Conservation (phyloP, 139 green algal species). For the Diplosphaera chodatii region DNA sequence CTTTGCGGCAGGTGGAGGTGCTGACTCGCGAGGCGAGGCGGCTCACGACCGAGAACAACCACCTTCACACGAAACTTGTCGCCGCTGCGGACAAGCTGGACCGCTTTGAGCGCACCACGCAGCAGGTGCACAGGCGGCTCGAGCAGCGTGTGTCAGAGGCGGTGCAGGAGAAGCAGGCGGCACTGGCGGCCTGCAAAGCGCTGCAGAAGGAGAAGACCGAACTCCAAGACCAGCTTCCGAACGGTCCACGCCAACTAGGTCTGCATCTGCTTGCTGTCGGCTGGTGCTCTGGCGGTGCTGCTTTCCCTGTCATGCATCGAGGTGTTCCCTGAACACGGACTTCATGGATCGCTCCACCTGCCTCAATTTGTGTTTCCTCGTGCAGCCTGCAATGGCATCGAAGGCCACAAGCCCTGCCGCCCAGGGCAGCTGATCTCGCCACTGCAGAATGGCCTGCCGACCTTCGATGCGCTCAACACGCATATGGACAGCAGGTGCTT, state of each 20-base stretch:
- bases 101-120: neutral
- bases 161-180: neutral
- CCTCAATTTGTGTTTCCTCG: too few relatives aligned
- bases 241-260: too few relatives aligned
- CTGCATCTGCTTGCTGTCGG: too few relatives aligned
- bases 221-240: neutral
- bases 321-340: too few relatives aligned
- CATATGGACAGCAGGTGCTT: neutral
- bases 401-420: neutral
- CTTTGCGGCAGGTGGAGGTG: neutral
- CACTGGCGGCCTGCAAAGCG: neutral
- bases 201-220: neutral
- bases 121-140: neutral
- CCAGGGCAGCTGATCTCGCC: too few relatives aligned
- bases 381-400: neutral
- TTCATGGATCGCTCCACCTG: too few relatives aligned
- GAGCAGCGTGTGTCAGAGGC: neutral
- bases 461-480: neutral
- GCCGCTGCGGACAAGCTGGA: neutral
- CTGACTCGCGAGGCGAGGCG: neutral
- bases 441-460: neutral
- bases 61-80: neutral
- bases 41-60: neutral
- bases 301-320: too few relatives aligned
- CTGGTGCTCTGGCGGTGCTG: too few relatives aligned